Conservation (phyloP, 345 rosid genomes). For the Populus ilicifolia region DNA sequence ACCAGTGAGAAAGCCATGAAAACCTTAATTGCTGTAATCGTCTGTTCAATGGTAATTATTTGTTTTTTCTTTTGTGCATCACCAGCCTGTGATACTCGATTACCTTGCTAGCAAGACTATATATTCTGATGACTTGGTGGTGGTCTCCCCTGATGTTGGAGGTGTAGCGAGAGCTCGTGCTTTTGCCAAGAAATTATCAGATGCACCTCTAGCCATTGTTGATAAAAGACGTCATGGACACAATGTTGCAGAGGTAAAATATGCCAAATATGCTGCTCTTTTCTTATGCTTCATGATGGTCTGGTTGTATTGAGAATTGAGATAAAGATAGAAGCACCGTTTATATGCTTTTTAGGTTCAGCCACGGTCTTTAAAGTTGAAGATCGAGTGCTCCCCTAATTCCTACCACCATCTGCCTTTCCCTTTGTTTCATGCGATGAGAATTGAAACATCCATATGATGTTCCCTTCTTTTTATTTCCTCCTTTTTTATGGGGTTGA, state of each 20-base stretch:
- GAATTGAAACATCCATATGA: neutral
- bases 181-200: conserved; percentile 89
- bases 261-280: neutral
- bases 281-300: neutral
- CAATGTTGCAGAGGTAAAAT: conserved; percentile 89
- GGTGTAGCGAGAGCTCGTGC: conserved; percentile 97
- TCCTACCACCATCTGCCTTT: neutral
- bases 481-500: neutral
- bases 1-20: neutral
- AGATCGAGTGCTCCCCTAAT: neutral
- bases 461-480: neutral
- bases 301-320: too few species aligned
- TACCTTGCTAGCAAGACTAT: conserved; percentile 92
- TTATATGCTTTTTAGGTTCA: neutral
- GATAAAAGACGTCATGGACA: conserved; percentile 96
- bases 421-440: neutral
- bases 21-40: neutral
- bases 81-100: conserved; percentile 93
- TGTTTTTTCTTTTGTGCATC: conserved; percentile 3
- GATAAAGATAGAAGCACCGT: neutral
- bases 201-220: conserved; percentile 96
- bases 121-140: conserved; percentile 82
- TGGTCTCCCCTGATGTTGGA: conserved; percentile 98
- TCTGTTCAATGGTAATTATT: neutral
- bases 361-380: neutral